Conservation (phyloP, 2,329 filamentous ascomycete genomes). For the Ophiocordyceps polyrhachis-furcata region DNA sequence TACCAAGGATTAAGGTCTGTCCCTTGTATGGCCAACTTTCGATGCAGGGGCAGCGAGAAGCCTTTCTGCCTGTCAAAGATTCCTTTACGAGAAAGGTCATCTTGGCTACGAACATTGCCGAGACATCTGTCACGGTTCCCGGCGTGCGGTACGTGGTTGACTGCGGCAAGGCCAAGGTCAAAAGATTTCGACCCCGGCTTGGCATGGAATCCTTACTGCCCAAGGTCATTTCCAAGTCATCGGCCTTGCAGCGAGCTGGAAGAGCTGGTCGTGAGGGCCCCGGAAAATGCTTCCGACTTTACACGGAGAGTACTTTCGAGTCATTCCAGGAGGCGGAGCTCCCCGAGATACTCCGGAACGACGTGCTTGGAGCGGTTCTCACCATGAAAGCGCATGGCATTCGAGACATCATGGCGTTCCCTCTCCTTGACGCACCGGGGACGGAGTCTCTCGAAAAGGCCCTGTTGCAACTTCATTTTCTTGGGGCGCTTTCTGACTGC, state of each 20-base stretch:
- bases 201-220: conserved; percentile 81
- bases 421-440: conserved; percentile 67
- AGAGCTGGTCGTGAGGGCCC: conserved; percentile 84
- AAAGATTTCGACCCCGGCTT: conserved; percentile 68
- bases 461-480: conserved; percentile 57
- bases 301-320: conserved; percentile 61
- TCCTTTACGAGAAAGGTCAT: conserved; percentile 74
- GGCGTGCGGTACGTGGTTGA: conserved; percentile 86
- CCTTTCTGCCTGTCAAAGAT: conserved; percentile 58
- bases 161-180: conserved; percentile 83
- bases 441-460: conserved; percentile 65
- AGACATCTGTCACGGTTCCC: conserved; percentile 90
- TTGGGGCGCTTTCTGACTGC: conserved; percentile 55
- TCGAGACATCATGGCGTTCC: conserved; percentile 63
- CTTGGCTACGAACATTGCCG: conserved; percentile 91
- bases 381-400: conserved; percentile 90
- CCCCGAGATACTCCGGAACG: conserved; percentile 81
- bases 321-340: conserved; percentile 53
- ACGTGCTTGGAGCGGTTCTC: conserved; percentile 68
- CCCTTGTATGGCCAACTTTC: conserved; percentile 84
- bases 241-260: conserved; percentile 77
- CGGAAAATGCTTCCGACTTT: conserved; percentile 78
- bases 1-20: conserved; percentile 54
- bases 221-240: conserved; percentile 83
- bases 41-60: conserved; percentile 67